phyloP scores from a whole-genome alignment of 1,284 basidiomycete species.

The Hymenochaete sp. region DNA sequence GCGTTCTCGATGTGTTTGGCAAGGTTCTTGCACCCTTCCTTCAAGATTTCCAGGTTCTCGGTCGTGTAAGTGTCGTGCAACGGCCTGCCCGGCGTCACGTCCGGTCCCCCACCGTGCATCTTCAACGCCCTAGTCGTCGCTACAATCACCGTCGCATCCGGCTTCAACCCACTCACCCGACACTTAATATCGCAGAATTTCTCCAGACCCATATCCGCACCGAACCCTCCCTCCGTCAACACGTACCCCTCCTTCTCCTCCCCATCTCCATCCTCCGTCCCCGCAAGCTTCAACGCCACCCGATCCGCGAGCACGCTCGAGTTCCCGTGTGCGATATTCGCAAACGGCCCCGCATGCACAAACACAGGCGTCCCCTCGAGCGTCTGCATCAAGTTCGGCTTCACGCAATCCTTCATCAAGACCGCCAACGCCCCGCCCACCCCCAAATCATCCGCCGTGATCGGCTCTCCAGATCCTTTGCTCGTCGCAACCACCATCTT shows the following conservation, averaged over 20 bases:
- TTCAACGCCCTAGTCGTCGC: slow-evolving; percentile 97
- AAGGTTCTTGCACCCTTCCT: slow-evolving; percentile 90
- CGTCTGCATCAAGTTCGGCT: slow-evolving; percentile 99
- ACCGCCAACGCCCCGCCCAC: slow-evolving; percentile 95
- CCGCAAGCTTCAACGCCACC: slow-evolving; percentile 94
- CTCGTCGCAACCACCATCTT: slow-evolving; percentile 96
- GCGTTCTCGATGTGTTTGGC: slow-evolving; percentile 93
- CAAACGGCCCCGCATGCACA: slow-evolving; percentile 97
- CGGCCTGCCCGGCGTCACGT: slow-evolving; percentile 94
- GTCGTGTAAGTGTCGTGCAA: slow-evolving; percentile 90
- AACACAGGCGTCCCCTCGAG: slow-evolving; percentile 98
- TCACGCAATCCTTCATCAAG: slow-evolving; percentile 98
- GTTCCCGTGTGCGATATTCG: slow-evolving; percentile 99
- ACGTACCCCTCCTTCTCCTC: slow-evolving; percentile 85
- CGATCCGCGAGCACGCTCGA: slow-evolving; percentile 97
- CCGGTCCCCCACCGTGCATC: slow-evolving; percentile 98
- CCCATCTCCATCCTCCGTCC: slow-evolving; percentile 87
- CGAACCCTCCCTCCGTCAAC: slow-evolving; percentile 97
- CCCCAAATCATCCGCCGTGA: slow-evolving; percentile 96
- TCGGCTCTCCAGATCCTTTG: slow-evolving; percentile 74
- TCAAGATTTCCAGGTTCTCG: slow-evolving; percentile 87
- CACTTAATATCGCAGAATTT: slow-evolving; percentile 99
- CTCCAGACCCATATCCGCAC: slow-evolving; percentile 98
- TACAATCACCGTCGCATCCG: slow-evolving; percentile 93
- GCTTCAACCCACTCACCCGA: slow-evolving; percentile 84